These are phyloP conservation scores for Sclerotinia spermophila DNA, from an alignment of 2,329 filamentous ascomycete genomes.

Conservation along the genomic window DNA sequence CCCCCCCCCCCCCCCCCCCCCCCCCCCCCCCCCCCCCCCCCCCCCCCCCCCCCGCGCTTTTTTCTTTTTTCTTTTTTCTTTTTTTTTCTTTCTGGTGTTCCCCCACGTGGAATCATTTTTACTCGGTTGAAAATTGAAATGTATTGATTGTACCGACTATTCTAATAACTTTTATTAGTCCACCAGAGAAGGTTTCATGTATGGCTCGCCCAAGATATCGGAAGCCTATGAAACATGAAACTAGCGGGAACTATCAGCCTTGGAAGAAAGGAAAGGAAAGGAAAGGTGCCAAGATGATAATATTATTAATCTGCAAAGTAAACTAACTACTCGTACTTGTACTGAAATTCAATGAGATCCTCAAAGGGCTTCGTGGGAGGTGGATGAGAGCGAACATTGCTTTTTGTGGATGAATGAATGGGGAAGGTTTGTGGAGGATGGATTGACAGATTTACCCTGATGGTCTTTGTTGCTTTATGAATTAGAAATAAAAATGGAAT, in stretches of 20 bases:
- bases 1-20: too few species aligned
- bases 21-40: too few species aligned
- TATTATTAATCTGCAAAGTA: neutral
- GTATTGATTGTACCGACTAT: too few species aligned
- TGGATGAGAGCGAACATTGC: neutral
- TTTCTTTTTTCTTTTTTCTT: too few species aligned
- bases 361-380: neutral
- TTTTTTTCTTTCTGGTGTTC: too few species aligned
- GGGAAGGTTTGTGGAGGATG: neutral
- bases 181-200: neutral
- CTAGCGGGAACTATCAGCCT: neutral
- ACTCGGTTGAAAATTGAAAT: too few species aligned
- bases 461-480: neutral
- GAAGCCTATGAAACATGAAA: neutral
- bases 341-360: neutral
- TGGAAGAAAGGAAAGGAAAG: neutral
- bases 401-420: neutral
- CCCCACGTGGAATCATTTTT: too few species aligned
- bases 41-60: too few species aligned
- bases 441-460: neutral
- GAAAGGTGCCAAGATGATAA: too few species aligned
- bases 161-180: too few species aligned
- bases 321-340: too few species aligned
- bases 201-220: neutral
- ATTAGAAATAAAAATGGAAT: neutral